Base-by-base conservation (phyloP, 768 basidiomycete species). In the Lactarius akahatsu region DNA sequence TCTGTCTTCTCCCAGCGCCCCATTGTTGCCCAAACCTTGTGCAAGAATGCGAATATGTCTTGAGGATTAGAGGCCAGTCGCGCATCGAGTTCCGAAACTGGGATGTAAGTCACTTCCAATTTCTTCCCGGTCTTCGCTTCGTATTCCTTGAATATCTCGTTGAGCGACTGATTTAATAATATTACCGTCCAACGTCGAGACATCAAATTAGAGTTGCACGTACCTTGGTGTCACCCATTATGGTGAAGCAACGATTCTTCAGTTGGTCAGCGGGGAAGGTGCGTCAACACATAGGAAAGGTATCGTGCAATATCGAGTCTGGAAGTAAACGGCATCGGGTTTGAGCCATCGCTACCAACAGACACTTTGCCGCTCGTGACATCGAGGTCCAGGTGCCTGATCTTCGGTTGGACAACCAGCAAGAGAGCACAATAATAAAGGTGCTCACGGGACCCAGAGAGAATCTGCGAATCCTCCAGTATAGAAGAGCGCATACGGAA, bases 291-390 rank as follows among this genome's bases (percentile, higher is more conserved):
- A 38, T 73, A 54, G 6, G 62, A 54, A n/a, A 72, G 20, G 34
- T 66, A 72, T 57, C 71, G 69, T 9, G 72, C 72, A 15, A 71
- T 64, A 57, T 73, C 72, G 20, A 28, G n/a, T 5, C 66, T 66
- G 23, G 69, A 57, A 23, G 70, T 72, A 47, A 52, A 72, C 9
- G 70, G 64, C 13, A 70, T 13, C 4, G 26, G 47, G 23, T 61
- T 55, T 18, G 63, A 63, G 36, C 72, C 72, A 3, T 58, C 54
- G 1, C 72, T 71, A 2, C 55, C 68, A 18, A 73, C 54, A 5
- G 59, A 43, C 18, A 72, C 65, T 23, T 68, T 70, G 15, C 67
- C 66, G 18, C 65, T 63, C 32, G 26, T 26, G 47, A 71, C 10
- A 55, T 73, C 66, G 23, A 70, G 65, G 3, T 62, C 52, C 1